phyloP scores from a whole-genome alignment of 129 eudicot genomes.

The Pulicaria dysenterica region DNA sequence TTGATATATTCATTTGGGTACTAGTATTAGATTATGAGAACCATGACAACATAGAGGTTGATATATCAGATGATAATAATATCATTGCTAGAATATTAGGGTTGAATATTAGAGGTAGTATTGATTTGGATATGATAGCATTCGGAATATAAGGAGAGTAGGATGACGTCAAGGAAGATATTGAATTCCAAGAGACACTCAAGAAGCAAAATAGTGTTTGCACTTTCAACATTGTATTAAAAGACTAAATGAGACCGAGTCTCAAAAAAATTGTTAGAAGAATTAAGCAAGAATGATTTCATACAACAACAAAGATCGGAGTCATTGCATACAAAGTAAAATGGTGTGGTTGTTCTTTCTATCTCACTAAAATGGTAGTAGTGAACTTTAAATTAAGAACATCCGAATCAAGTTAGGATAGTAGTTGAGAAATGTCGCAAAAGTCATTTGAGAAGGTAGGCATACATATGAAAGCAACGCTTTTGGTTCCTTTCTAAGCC shows the following conservation, averaged over 20 bases:
- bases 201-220: conserved; percentile 1
- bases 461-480: not conserved
- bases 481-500: not conserved
- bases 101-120: not conserved
- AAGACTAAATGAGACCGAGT: not conserved
- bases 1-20: conserved; percentile 1
- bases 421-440: not conserved
- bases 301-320: not conserved
- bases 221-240: not conserved
- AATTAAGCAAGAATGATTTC: not conserved
- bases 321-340: not conserved
- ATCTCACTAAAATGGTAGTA: not conserved
- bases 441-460: not conserved
- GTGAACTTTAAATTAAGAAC: not conserved
- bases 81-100: conserved; percentile 12
- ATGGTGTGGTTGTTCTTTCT: not conserved
- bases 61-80: not conserved
- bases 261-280: not conserved
- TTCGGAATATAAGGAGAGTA: not conserved
- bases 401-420: not conserved
- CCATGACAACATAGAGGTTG: too few relatives aligned
- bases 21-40: not conserved
- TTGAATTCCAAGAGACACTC: not conserved
- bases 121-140: not conserved
- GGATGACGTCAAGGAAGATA: not conserved